Percentiles rank a stretch among this genome's conserved stretches.
phyloP scores from a whole-genome alignment of 345 rosid species.

The Leavenworthia alabamica region DNA sequence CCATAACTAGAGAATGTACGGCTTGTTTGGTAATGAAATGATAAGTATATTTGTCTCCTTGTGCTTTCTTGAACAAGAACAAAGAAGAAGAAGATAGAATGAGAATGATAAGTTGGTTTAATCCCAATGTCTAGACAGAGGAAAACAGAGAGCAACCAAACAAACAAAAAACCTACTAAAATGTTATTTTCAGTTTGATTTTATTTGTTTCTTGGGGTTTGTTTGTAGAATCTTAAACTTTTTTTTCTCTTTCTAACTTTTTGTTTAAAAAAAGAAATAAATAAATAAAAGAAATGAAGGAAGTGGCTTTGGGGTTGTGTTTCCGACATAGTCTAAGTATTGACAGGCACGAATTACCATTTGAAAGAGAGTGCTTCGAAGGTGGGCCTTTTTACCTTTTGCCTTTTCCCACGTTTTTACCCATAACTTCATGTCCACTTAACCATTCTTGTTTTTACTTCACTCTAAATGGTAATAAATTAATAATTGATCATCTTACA shows the following conservation, averaged over 20 bases:
- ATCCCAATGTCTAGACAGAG: conserved; percentile 30
- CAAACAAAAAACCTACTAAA: conserved; percentile 10
- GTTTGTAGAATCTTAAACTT: conserved; percentile 19
- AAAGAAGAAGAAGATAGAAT: conserved; percentile 24
- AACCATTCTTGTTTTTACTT: conserved; percentile 8
- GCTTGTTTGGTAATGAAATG: conserved; percentile 27
- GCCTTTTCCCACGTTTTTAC: conserved; percentile 30
- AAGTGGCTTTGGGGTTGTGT: conserved; percentile 32
- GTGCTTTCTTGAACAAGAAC: conserved; percentile 23
- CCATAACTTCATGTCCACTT: conserved; percentile 29
- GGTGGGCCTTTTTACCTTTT: conserved; percentile 25
- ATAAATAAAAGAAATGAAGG: conserved; percentile 7
- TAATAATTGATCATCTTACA: neutral
- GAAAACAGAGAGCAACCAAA: conserved; percentile 35
- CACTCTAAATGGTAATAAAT: neutral
- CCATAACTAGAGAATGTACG: conserved; percentile 52
- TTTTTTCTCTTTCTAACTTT: conserved; percentile 11
- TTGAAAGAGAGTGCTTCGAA: conserved; percentile 27
- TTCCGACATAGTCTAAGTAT: conserved; percentile 31
- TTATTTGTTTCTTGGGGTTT: conserved; percentile 26
- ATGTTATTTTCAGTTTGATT: conserved; percentile 17
- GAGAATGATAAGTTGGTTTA: conserved; percentile 27
- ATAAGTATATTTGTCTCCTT: conserved; percentile 28
- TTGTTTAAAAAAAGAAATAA: neutral
- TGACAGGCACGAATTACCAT: conserved; percentile 35